phyloP scores from a whole-genome alignment of 805 yeast genomes.

The Hanseniaspora mollemarum region DNA sequence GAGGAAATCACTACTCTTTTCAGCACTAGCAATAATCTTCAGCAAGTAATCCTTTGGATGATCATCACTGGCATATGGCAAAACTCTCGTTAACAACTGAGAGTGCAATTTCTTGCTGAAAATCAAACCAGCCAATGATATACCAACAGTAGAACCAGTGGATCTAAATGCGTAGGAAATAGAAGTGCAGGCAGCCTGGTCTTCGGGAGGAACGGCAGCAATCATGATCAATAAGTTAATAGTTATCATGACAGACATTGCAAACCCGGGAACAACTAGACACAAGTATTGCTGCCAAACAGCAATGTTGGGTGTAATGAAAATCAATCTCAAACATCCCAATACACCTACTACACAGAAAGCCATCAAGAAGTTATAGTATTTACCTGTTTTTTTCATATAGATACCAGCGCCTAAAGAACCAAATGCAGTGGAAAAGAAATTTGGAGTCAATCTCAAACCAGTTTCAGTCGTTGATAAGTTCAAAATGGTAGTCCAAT shows the following conservation, averaged over 20 bases:
- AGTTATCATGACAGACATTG: slow-evolving; percentile 49
- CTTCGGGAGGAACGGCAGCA: slow-evolving; percentile 57
- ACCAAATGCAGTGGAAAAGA: slow-evolving; percentile 46
- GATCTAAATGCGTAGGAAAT: slow-evolving; percentile 82
- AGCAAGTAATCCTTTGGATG: slow-evolving; percentile 33
- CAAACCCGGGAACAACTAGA: slow-evolving; percentile 41
- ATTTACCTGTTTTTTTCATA: slow-evolving; percentile 54
- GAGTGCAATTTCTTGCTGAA: slow-evolving; percentile 39
- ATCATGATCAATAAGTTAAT: slow-evolving; percentile 56
- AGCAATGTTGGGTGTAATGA: slow-evolving; percentile 29
- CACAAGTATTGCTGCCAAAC: slow-evolving; percentile 36
- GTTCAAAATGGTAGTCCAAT: slow-evolving; percentile 43
- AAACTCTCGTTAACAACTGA: slow-evolving; percentile 27
- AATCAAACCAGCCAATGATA: slow-evolving; percentile 53
- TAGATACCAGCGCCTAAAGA: slow-evolving; percentile 53
- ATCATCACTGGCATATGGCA: slow-evolving; percentile 28
- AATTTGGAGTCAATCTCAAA: slow-evolving; percentile 47
- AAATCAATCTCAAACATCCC: slow-evolving; percentile 36
- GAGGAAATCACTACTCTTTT: slow-evolving; percentile 46
- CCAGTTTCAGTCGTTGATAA: slow-evolving; percentile 50
- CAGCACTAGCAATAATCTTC: slow-evolving; percentile 40
- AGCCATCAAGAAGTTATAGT: slow-evolving; percentile 37
- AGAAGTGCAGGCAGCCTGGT: slow-evolving; percentile 76
- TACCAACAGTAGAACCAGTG: slow-evolving; percentile 78
- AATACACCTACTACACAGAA: slow-evolving; percentile 35